These are phyloP conservation scores for Monocercomonoides exilis DNA, from an alignment of 78 protist genomes.

Conservation along the genomic window DNA sequence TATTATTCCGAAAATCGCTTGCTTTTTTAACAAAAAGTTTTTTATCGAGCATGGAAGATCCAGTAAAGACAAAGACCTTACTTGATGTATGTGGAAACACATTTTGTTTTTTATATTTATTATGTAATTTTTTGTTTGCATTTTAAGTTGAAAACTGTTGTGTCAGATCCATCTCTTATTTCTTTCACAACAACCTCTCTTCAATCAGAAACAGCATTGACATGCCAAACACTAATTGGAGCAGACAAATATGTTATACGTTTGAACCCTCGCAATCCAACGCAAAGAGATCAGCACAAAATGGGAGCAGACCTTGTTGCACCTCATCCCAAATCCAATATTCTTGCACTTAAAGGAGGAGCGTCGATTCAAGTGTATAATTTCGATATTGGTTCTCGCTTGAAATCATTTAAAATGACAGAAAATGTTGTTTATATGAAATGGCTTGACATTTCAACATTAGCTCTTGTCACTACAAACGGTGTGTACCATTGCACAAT, in stretches of 20 bases:
- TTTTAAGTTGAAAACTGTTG: not conserved
- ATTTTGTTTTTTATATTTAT: no score
- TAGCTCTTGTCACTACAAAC: conserved; percentile 82
- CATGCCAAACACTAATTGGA: not conserved
- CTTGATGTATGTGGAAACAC: no score
- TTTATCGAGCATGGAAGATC: no score
- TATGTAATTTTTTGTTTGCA: no score
- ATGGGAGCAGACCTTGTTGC: conserved; percentile 87
- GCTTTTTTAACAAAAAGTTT: no score
- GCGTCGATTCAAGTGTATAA: conserved; percentile 80
- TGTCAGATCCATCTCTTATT: not conserved
- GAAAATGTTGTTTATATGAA: conserved; percentile 87
- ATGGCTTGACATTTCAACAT: conserved; percentile 71
- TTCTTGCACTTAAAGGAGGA: conserved; percentile 86
- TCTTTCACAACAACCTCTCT: not conserved
- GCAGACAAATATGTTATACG: not conserved
- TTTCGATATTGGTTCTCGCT: conserved; percentile 70
- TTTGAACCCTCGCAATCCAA: conserved; percentile 36
- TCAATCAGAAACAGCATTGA: not conserved
- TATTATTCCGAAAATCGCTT: no score
- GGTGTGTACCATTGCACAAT: conserved; percentile 95
- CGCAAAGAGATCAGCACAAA: conserved; percentile 55
- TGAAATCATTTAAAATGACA: conserved; percentile 59
- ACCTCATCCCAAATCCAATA: conserved; percentile 82
- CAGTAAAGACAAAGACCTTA: no score